These are phyloP conservation scores for Eimeria acervulina DNA, from an alignment of 169 alveolate genomes.

Conservation along the genomic window DNA sequence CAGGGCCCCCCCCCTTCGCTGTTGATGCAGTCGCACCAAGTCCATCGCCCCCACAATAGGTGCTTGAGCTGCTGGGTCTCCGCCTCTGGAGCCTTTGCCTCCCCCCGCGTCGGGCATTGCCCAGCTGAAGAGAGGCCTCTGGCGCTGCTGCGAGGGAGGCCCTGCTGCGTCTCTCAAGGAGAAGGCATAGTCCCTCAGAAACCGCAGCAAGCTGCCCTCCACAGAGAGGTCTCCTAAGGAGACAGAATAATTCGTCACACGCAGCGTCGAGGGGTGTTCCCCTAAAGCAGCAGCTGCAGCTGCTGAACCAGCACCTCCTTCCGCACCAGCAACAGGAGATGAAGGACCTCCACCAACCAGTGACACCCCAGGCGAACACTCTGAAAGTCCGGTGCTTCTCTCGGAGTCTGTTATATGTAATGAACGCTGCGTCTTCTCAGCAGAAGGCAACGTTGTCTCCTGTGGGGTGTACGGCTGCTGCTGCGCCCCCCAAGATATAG, in stretches of 20 bases:
- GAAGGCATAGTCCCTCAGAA: constrained; percentile 26
- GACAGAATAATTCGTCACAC: constrained; percentile 75
- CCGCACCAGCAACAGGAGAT: neutral
- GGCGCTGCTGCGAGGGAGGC: constrained; percentile 60
- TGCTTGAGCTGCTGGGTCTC: neutral
- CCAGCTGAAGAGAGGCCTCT: constrained; percentile 32
- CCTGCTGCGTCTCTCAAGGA: constrained; percentile 24
- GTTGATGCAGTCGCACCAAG: constrained; percentile 24
- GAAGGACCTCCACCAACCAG: neutral
- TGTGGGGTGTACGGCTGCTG: neutral
- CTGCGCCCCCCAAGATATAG: neutral
- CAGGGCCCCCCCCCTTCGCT: constrained; percentile 52
- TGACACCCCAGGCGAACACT: neutral
- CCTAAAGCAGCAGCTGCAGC: constrained; percentile 30
- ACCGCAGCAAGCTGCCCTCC: constrained; percentile 69
- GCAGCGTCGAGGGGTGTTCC: neutral
- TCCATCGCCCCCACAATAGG: constrained; percentile 22
- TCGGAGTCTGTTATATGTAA: neutral
- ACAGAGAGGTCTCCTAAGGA: constrained; percentile 67
- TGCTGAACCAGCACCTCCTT: too few species aligned
- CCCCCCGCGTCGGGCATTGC: constrained; percentile 9
- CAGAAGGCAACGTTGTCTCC: neutral
- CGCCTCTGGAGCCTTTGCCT: neutral
- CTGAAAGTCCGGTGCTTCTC: neutral
- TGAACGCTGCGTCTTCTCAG: neutral